These are phyloP conservation scores for Hirsutella rhossiliensis DNA, from an alignment of 2,329 filamentous ascomycete species.

Conservation along the genomic window DNA sequence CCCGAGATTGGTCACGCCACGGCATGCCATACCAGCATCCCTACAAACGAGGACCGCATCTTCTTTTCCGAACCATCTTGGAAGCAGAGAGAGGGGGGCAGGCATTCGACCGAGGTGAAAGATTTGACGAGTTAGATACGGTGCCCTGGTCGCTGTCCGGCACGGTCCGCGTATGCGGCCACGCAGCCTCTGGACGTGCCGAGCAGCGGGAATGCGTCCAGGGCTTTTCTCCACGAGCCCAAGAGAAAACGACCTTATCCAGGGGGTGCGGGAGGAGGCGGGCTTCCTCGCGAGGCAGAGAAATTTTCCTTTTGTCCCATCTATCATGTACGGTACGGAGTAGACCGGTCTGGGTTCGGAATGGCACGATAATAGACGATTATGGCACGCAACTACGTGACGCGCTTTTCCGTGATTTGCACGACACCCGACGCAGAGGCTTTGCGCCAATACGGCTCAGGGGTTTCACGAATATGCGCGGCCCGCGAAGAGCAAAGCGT, in stretches of 20 bases:
- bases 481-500: too few relatives aligned
- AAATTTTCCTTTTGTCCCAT: conserved; percentile 3
- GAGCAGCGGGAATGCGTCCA: too few relatives aligned
- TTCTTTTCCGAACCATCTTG: background rate
- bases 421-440: background rate
- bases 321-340: conserved; percentile 7
- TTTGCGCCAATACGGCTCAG: background rate
- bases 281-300: conserved; percentile 2
- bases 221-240: too few relatives aligned
- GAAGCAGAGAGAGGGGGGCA: background rate
- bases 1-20: background rate
- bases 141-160: too few relatives aligned
- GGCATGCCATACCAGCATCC: background rate
- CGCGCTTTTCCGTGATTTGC: conserved; percentile 2
- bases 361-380: conserved; percentile 7
- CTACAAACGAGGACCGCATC: background rate
- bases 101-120: background rate
- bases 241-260: too few relatives aligned
- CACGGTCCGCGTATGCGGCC: too few relatives aligned
- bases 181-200: too few relatives aligned
- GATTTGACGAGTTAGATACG: too few relatives aligned
- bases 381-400: conserved; percentile 8
- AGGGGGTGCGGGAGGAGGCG: background rate
- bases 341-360: conserved; percentile 6
- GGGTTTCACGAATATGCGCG: too few relatives aligned